Percentiles rank a stretch among this genome's conserved stretches.
Conservation (phyloP, 768 basidiomycete genomes). For the Leccinum disarticulatum region DNA sequence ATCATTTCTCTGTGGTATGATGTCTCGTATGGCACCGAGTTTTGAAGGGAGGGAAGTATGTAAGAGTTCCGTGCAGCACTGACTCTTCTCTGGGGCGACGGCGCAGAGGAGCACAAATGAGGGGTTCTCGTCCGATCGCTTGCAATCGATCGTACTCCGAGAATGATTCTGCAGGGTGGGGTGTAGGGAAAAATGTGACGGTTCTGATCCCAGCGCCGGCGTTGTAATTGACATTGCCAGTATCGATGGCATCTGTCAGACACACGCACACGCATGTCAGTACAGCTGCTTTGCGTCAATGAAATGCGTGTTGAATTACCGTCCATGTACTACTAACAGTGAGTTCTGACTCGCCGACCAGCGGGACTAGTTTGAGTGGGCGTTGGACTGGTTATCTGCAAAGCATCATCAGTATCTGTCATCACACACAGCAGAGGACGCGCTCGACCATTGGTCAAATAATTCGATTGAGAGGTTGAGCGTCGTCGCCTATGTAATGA, state of each 20-base stretch:
- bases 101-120: constrained; percentile 21
- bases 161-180: constrained; percentile 29
- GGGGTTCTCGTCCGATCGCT: constrained; percentile 22
- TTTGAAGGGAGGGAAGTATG: constrained; percentile 28
- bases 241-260: constrained; percentile 10
- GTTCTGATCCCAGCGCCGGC: background rate
- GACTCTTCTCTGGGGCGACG: constrained; percentile 23
- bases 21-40: constrained; percentile 25
- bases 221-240: background rate
- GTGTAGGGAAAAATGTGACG: constrained; percentile 22
- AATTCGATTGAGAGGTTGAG: constrained; percentile 81
- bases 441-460: constrained; percentile 56
- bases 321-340: constrained; percentile 11
- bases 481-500: constrained; percentile 76
- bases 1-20: constrained; percentile 33
- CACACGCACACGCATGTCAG: background rate
- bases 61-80: constrained; percentile 25
- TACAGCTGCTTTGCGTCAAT: background rate
- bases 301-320: constrained; percentile 11
- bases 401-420: constrained; percentile 7
- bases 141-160: constrained; percentile 30
- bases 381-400: constrained; percentile 60
- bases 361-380: constrained; percentile 33
- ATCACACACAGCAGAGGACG: constrained; percentile 12
- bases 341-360: constrained; percentile 23